Base-by-base conservation (phyloP, 495 filamentous ascomycete genomes). In the Trichoderma asperelloides region DNA sequence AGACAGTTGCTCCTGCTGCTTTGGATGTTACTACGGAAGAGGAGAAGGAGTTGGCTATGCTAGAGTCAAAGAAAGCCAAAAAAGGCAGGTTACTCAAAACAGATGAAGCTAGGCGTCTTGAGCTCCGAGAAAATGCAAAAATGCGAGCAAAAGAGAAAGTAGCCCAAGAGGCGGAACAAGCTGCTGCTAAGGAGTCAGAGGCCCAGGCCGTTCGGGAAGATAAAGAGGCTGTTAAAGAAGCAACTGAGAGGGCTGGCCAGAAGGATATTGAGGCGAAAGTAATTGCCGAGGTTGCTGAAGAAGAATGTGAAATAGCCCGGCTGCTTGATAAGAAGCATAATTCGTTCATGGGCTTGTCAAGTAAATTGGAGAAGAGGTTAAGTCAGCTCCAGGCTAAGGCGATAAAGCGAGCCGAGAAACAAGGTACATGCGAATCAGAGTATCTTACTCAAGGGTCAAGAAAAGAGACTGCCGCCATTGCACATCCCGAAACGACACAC, bases 71-170 rank as follows among this genome's bases (percentile, higher is more conserved):
- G 45, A 74, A 74, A 41, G 69, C 68, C 25, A 65, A 65, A 41
- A 43, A 21, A 25, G 63, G 63, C 63, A 40, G 16, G 13, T 21
- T 65, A 2, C 16, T 41, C 11, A 65, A 45, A 21, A 40, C 15
- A 25, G 63, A 33, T 18, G 39, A 45, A 41, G 64, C 51, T 25
- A 65, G 64, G 41, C 39, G n/a, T 43, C 12, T 9, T n/a, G 7
- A 12, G 2, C 64, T 65, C 28, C 72, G 74, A 60, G 73, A 73
- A 57, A 67, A 78, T 64, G 74, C 78, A 64, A 68, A 74, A 9
- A 74, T 68, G 13, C 75, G 80, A 66, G 73, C 70, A 12, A 76
- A 81, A 57, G 76, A 82, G 69, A 39, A 71, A 64, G 70, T 60
- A 11, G 70, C 62, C n/a, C 66, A 43, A 0, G 72, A 74, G 41